Percentiles rank a stretch among this genome's conserved stretches.
Conservation (phyloP, 2,329 filamentous ascomycete species). For the Bipolaris zeicola region DNA sequence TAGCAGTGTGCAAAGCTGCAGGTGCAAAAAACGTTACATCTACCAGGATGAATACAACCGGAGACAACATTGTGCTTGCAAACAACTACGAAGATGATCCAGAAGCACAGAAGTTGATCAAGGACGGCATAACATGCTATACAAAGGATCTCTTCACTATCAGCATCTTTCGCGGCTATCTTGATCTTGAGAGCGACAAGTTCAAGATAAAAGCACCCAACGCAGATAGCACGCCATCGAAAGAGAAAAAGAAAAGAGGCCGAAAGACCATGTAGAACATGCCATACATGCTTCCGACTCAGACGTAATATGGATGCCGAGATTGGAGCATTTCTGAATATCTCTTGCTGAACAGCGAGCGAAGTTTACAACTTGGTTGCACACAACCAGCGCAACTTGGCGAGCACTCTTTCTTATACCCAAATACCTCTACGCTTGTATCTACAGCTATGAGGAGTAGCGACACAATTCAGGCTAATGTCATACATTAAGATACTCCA, state of each 20-base stretch:
- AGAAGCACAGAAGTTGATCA: constrained; percentile 42
- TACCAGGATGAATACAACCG: constrained; percentile 30
- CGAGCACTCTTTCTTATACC: constrained; percentile 1
- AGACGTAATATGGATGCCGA: neutral
- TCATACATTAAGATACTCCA: neutral
- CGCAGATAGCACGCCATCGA: constrained; percentile 4
- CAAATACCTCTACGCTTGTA: neutral
- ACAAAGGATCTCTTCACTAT: constrained; percentile 52
- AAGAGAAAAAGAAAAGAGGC: constrained; percentile 23
- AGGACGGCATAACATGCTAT: constrained; percentile 46
- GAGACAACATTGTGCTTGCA: constrained; percentile 48
- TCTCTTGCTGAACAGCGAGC: constrained; percentile 14
- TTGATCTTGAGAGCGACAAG: constrained; percentile 50
- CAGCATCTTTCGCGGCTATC: constrained; percentile 51
- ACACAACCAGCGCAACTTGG: neutral
- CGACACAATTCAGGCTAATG: neutral
- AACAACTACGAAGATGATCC: constrained; percentile 40
- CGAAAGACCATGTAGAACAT: constrained; percentile 17
- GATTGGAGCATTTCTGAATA: neutral
- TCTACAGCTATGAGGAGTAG: neutral
- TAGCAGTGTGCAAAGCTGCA: constrained; percentile 45
- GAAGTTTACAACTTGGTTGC: neutral
- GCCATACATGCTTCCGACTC: neutral
- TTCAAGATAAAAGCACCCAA: constrained; percentile 36
- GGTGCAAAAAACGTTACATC: constrained; percentile 45